These are phyloP conservation scores for Fraxinus dipetala DNA, from an alignment of 305 asterid species.

Conservation along the genomic window DNA sequence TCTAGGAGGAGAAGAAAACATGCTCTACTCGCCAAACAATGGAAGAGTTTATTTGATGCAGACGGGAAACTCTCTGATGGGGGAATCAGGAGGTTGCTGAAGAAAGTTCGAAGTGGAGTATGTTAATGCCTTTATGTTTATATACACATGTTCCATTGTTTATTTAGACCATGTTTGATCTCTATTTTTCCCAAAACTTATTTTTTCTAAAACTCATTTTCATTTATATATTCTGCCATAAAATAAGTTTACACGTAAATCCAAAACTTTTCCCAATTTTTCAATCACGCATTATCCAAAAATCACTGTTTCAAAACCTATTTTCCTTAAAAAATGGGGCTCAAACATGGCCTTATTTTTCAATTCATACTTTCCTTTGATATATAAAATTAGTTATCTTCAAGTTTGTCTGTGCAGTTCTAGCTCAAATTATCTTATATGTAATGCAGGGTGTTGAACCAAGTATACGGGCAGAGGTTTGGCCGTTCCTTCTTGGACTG, in stretches of 20 bases:
- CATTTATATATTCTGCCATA: too few species aligned
- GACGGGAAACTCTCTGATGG: slow-evolving; percentile 79
- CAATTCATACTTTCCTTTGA: not conserved
- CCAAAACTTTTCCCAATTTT: too few species aligned
- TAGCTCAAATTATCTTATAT: slow-evolving; percentile 15
- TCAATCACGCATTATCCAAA: too few species aligned
- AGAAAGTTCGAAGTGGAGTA: slow-evolving; percentile 89
- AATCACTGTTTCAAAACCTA: too few species aligned
- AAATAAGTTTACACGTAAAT: too few species aligned
- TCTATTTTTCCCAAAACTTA: too few species aligned
- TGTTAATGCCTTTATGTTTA: slow-evolving; percentile 22
- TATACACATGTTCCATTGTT: not conserved
- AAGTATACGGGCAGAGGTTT: slow-evolving; percentile 81
- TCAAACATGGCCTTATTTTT: not conserved
- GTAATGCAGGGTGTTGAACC: slow-evolving; percentile 87
- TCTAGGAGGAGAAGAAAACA: slow-evolving; percentile 76
- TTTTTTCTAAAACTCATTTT: too few species aligned
- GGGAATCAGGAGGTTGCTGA: slow-evolving; percentile 74
- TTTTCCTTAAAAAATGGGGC: too few species aligned
- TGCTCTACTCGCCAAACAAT: slow-evolving; percentile 64
- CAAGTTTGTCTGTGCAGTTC: not conserved
- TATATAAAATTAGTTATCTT: not conserved
- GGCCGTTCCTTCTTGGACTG: slow-evolving; percentile 98
- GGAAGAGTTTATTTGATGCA: slow-evolving; percentile 64
- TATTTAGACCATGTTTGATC: too few species aligned